Evolutionary conservation across 2,329 filamentous ascomycete species (phyloP).

Genomic region (Fusarium tupiense): DNA sequence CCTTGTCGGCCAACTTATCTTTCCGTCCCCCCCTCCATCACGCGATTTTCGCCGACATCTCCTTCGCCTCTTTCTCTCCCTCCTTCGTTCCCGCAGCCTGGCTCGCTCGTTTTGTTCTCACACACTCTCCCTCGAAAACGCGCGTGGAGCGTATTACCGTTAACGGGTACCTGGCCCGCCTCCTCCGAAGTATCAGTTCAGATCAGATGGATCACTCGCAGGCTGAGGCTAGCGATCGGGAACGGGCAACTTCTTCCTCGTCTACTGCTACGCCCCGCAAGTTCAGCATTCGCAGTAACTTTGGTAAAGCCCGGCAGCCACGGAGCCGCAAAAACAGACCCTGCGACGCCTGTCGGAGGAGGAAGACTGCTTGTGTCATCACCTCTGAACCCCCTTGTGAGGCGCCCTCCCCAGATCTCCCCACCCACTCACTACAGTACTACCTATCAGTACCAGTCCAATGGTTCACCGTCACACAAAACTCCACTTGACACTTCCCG

Average conservation of each 20-base stretch:
- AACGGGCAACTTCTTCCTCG: slow-evolving; percentile 11
- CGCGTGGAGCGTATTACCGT: not conserved
- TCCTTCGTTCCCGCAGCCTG: not conserved
- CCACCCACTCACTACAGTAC: not conserved
- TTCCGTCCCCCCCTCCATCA: not conserved
- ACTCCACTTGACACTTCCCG: slow-evolving; percentile 3
- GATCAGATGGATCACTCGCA: slow-evolving; percentile 11
- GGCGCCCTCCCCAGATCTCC: slow-evolving; percentile 20
- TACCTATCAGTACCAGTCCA: not conserved
- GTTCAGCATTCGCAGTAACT: slow-evolving; percentile 55
- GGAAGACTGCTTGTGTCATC: slow-evolving; percentile 60
- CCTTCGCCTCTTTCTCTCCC: not conserved
- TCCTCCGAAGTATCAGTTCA: not conserved
- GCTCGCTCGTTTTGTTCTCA: not conserved
- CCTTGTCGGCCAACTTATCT: slow-evolving; percentile 36
- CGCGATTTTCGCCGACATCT: slow-evolving; percentile 30
- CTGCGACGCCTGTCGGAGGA: slow-evolving; percentile 56
- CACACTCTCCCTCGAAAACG: not conserved
- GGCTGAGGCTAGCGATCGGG: not conserved
- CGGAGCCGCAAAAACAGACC: slow-evolving; percentile 58
- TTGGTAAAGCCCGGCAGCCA: slow-evolving; percentile 52
- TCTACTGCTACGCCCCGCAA: slow-evolving; percentile 44
- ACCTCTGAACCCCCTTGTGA: slow-evolving; percentile 56
- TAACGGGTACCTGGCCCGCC: slow-evolving; percentile 9
- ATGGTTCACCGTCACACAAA: not conserved